Evolutionary conservation across 1,284 basidiomycete genomes (phyloP), one percentile per base, ranked within the genome.

Genomic region (Phaffia rhodozyma): DNA sequence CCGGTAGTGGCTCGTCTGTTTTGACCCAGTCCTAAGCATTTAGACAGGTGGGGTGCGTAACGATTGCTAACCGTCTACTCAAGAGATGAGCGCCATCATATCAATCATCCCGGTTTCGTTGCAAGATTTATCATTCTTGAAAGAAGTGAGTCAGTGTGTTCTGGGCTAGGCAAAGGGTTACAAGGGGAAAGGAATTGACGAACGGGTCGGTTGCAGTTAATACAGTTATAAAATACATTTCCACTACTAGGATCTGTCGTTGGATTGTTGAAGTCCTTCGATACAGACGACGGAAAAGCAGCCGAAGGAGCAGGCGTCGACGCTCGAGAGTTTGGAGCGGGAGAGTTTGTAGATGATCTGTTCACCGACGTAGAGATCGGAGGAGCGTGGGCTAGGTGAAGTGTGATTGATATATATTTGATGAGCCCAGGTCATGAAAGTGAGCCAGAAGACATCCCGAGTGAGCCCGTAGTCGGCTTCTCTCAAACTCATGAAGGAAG

Each of bases 31-130:
- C 58, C 58, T 32, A 50, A n/a, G 32, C 58, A 59, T 48, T 59
- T 59, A 11, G 43, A 48, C 34, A 59, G 58, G 52, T 59, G 58
- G 25, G 58, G 58, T 3, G 58, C 58, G 48, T 59, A 59, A 9
- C 58, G 47, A 3, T 20, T 51, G 18, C 48, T 51, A 3, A 51
- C 58, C n/a, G 52, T 59, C 58, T 59, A 43, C 2, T 43, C 38
- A 43, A 16, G 38, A 7, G 38, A 43, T 43, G 5, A 11, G 13
- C 38, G 38, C 38, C 38, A 43, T 43, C 38, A 16, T 11, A 43
- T 43, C 38, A 16, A 43, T 16, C 38, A 16, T 16, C 13, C 38
- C 38, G 38, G 5, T 43, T 43, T 16, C 7, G 16, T 43, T 43
- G 13, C 38, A 43, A 16, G 13, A 16, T 43, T 16, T 16, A 11